These are phyloP conservation scores for Capsicum chinense DNA, from an alignment of 257 asterid genomes.

Conservation along the genomic window DNA sequence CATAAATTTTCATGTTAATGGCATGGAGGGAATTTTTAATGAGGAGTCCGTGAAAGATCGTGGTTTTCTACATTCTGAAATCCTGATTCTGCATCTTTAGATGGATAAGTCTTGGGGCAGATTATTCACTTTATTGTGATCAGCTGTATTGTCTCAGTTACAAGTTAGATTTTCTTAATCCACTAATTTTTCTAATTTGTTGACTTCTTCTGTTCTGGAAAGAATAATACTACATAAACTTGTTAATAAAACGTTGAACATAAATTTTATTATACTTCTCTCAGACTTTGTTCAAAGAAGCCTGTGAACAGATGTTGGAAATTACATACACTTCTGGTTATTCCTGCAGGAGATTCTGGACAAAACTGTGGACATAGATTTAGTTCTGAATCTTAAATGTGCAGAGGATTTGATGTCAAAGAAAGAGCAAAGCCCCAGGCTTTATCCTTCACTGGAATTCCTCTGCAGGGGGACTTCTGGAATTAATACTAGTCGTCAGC, in stretches of 20 bases:
- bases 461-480: conserved; percentile 55
- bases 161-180: neutral
- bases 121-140: neutral
- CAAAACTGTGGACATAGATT: conserved; percentile 72
- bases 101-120: neutral
- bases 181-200: neutral
- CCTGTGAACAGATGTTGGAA: neutral
- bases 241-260: neutral
- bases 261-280: neutral
- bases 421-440: conserved; percentile 43
- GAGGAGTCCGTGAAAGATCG: neutral
- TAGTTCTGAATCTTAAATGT: conserved; percentile 83
- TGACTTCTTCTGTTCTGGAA: neutral
- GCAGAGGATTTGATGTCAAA: conserved; percentile 48
- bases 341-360: conserved; percentile 77
- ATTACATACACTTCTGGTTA: conserved; percentile 11
- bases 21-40: neutral
- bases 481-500: conserved; percentile 46
- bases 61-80: neutral
- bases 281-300: neutral
- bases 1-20: neutral
- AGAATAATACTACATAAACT: neutral
- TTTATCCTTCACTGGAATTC: conserved; percentile 49
- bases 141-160: neutral
- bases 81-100: neutral